Conservation (phyloP, 2,329 filamentous ascomycete genomes). For the Gremmenia infestans region DNA sequence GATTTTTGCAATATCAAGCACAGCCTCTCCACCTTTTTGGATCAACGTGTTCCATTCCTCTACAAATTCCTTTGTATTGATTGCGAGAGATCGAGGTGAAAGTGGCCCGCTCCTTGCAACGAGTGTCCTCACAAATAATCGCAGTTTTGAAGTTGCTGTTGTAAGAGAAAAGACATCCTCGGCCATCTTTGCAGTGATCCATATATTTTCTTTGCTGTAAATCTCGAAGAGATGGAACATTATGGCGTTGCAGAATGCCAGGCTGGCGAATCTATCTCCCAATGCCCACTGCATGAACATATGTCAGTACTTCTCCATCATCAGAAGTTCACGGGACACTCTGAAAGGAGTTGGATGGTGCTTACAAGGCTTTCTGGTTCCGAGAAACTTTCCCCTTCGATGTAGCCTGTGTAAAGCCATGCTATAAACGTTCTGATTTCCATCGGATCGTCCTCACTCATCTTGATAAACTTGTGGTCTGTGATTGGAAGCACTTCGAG, state of each 20-base stretch:
- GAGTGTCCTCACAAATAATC: background rate
- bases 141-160: background rate
- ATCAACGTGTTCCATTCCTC: background rate
- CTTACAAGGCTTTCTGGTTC: too few relatives aligned
- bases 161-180: background rate
- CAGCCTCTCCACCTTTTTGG: background rate
- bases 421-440: background rate
- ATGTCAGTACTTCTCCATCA: too few relatives aligned
- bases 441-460: background rate
- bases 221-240: background rate
- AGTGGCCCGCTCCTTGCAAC: background rate
- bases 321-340: too few relatives aligned
- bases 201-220: background rate
- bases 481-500: background rate
- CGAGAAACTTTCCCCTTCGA: background rate
- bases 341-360: too few relatives aligned
- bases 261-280: background rate
- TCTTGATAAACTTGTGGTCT: background rate
- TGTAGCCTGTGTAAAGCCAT: background rate
- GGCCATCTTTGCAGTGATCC: background rate
- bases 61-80: background rate
- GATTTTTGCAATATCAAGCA: background rate
- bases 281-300: background rate
- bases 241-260: background rate
- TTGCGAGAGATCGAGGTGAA: background rate